Conservation (phyloP, 257 asterid genomes). For the Osmanthus fragrans region DNA sequence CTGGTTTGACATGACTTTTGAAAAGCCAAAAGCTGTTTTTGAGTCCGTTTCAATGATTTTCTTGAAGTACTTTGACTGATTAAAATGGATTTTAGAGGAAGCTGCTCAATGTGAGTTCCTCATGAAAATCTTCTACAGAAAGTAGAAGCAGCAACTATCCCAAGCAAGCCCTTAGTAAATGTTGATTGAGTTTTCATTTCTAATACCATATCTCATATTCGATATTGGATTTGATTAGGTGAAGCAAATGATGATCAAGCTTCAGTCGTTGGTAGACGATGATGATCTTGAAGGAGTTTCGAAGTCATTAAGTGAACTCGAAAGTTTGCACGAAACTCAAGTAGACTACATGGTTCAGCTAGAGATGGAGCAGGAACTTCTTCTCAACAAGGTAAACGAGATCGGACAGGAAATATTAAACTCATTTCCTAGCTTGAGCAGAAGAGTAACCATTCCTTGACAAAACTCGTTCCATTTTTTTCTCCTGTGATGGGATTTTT, state of each 20-base stretch:
- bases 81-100: not conserved
- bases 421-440: constrained; percentile 44
- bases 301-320: constrained; percentile 59
- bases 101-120: too few relatives aligned
- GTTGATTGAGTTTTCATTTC: not conserved
- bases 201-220: not conserved
- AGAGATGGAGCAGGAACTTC: constrained; percentile 75
- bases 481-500: not conserved
- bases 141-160: too few relatives aligned
- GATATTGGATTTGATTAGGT: constrained; percentile 43
- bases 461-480: not conserved
- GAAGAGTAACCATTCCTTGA: constrained; percentile 53
- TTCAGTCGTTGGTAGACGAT: constrained; percentile 63
- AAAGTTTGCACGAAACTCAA: constrained; percentile 66
- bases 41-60: too few relatives aligned
- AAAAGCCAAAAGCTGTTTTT: too few relatives aligned
- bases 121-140: too few relatives aligned
- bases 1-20: too few relatives aligned
- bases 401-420: constrained; percentile 88
- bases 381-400: constrained; percentile 72
- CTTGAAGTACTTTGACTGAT: too few relatives aligned
- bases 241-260: constrained; percentile 68
- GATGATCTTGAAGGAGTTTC: constrained; percentile 60
- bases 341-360: constrained; percentile 74
- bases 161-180: not conserved